Evolutionary conservation across 192 early-diverging fungal species (phyloP), one percentile per base, ranked within the genome.

Genomic region (Funneliformis geosporum): DNA sequence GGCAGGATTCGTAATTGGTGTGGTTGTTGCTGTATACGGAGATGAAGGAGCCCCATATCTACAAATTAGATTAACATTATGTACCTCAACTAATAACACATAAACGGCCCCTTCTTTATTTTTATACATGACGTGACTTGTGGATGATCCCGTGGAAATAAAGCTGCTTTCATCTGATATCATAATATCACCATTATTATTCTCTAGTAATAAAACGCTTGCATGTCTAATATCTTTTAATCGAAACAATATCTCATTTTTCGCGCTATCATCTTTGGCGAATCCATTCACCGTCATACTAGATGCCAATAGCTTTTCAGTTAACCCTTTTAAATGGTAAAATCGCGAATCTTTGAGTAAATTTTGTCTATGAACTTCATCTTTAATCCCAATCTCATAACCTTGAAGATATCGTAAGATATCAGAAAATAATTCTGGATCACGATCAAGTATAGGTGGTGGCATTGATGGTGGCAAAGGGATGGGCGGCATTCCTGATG

Each of bases 321-420:
- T 79, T 11, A 87, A 75, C n/a, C 75, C 75, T 66, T 46, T 62
- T 33, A 76, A 46, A 47, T 47, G 75, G 65, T 76, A 76, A 65
- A 76, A 90, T 40, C 85, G 77, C 0, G 88, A 84, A 74, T 90
- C 89, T 60, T 87, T 89, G 2, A 90, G 76, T 11, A 90, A 39
- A 64, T 90, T 90, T 55, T 78, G 82, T 46, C 89, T 84, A 50
- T 90, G 89, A 12, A 85, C 78, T 73, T 86, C 88, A 68, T 89
- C 87, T 61, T 83, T 80, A 61, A 90, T 84, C 16, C 82, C 73
- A n/a, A 90, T 85, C 8, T 87, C 85, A 39, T 90, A 90, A 18
- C 89, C 89, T 68, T 87, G 84, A 5, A 90, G 80, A 82, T 89
- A 88, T 38, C 80, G 80, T 14, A 90, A 43, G 43, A 90, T 87